These are phyloP conservation scores for Rhodosorus marinus DNA, from an alignment of 23 red algal genomes.

Conservation along the genomic window DNA sequence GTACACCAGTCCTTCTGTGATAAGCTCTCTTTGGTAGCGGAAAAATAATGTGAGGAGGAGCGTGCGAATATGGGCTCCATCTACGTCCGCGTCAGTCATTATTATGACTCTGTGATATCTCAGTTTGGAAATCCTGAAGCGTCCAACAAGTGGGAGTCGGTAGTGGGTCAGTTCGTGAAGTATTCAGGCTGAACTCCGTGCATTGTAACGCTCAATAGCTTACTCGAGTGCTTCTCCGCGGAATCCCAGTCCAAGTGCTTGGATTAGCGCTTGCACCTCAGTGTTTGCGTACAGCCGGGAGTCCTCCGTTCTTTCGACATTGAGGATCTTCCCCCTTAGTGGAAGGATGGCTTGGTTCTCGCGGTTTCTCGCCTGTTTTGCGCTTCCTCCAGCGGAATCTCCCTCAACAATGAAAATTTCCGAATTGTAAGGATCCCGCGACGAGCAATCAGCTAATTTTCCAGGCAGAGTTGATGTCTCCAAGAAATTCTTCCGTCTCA, in stretches of 20 bases:
- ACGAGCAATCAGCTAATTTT: conserved; percentile 88
- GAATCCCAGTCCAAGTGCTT: conserved; percentile 77
- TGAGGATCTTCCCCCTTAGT: conserved; percentile 93
- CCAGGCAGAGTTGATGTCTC: conserved; percentile 84
- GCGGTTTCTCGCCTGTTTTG: conserved; percentile 91
- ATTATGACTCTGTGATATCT: conserved; percentile 93
- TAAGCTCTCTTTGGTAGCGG: conserved; percentile 69
- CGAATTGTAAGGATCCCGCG: conserved; percentile 25
- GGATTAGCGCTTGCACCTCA: conserved; percentile 83
- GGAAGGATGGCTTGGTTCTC: conserved; percentile 85
- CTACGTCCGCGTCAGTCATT: conserved; percentile 98
- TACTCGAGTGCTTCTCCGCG: conserved; percentile 66
- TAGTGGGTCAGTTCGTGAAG: too few relatives aligned
- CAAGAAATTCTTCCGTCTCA: conserved; percentile 70
- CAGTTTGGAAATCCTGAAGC: conserved; percentile 25
- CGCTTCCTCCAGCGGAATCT: conserved; percentile 87
- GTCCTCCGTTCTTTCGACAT: conserved; percentile 92
- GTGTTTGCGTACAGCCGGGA: conserved; percentile 74
- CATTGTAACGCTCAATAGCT: too few relatives aligned
- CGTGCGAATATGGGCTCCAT: conserved; percentile 97
- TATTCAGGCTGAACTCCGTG: too few relatives aligned
- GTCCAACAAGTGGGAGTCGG: too few relatives aligned
- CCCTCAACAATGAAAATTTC: conserved; percentile 98
- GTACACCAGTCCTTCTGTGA: conserved; percentile 84
- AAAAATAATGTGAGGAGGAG: conserved; percentile 96